These are phyloP conservation scores for Rhodocollybia butyracea DNA, from an alignment of 768 basidiomycete genomes.

Conservation along the genomic window DNA sequence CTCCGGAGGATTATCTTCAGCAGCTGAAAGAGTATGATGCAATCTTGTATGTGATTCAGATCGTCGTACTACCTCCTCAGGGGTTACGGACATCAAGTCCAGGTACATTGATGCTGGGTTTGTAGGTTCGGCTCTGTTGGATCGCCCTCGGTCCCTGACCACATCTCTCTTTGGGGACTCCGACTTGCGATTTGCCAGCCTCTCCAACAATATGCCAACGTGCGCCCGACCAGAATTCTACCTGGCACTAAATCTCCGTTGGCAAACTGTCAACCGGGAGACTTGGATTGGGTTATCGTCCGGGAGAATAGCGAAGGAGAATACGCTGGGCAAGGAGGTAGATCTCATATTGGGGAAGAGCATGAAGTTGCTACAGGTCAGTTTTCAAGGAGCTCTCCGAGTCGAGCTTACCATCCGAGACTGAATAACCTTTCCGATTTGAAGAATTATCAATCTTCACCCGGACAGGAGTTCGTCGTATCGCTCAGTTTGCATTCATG, in stretches of 20 bases:
- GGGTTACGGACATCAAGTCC: not conserved
- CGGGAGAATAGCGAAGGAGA: constrained; percentile 58
- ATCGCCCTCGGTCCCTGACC: constrained; percentile 51
- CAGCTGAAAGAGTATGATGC: constrained; percentile 39
- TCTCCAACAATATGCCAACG: constrained; percentile 49
- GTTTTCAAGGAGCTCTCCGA: not conserved
- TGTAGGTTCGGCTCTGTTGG: constrained; percentile 31
- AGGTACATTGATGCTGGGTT: no score
- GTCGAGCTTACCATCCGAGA: not conserved
- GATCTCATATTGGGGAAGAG: constrained; percentile 25
- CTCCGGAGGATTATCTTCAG: constrained; percentile 40
- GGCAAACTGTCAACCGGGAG: constrained; percentile 36
- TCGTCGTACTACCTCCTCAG: not conserved
- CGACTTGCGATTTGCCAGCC: constrained; percentile 48
- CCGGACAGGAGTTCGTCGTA: constrained; percentile 43
- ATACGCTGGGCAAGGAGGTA: constrained; percentile 47
- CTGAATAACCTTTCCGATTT: no score
- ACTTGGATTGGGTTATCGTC: constrained; percentile 51
- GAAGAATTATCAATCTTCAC: constrained; percentile 42
- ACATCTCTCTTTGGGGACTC: constrained; percentile 54
- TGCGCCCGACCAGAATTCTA: constrained; percentile 47
- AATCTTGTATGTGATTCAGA: constrained; percentile 20
- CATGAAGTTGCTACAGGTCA: constrained; percentile 22
- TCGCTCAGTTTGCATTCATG: constrained; percentile 52
- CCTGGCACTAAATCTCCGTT: constrained; percentile 45